These are phyloP conservation scores for Leptomonas pyrrhocoris DNA, from an alignment of 208 protist species.

Conservation along the genomic window DNA sequence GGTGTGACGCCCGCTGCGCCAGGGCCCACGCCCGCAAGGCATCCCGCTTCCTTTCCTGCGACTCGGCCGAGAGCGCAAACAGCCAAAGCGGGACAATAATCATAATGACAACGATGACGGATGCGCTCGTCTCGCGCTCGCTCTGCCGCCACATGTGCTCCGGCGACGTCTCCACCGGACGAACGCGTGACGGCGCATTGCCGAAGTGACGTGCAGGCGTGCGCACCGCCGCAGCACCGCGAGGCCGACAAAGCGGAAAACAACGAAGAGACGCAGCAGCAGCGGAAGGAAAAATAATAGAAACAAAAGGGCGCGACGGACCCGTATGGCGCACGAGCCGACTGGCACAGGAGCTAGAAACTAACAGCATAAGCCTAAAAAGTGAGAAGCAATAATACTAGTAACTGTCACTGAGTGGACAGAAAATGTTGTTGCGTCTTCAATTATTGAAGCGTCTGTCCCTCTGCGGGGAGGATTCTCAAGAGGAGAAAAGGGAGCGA, in stretches of 20 bases:
- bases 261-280: too few species aligned
- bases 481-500: too few species aligned
- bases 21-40: conserved; percentile 39
- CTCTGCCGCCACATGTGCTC: conserved; percentile 48
- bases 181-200: conserved; percentile 58
- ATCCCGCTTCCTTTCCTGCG: conserved; percentile 39
- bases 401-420: too few species aligned
- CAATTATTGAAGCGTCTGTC: too few species aligned
- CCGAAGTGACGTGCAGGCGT: conserved; percentile 32
- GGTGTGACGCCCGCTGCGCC: conserved; percentile 22
- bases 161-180: conserved; percentile 46
- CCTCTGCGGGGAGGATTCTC: too few species aligned
- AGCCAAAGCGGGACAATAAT: conserved; percentile 61
- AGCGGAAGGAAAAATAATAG: background rate
- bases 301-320: too few species aligned
- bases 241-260: too few species aligned
- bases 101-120: conserved; percentile 55
- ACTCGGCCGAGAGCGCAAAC: conserved; percentile 44
- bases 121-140: conserved; percentile 57
- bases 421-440: too few species aligned
- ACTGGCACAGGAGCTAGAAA: too few species aligned
- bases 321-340: too few species aligned
- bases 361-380: too few species aligned
- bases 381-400: too few species aligned
- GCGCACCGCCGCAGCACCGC: background rate